Conservation (phyloP, 1,139 yeast genomes). For the Saccharomyces hybrid region DNA sequence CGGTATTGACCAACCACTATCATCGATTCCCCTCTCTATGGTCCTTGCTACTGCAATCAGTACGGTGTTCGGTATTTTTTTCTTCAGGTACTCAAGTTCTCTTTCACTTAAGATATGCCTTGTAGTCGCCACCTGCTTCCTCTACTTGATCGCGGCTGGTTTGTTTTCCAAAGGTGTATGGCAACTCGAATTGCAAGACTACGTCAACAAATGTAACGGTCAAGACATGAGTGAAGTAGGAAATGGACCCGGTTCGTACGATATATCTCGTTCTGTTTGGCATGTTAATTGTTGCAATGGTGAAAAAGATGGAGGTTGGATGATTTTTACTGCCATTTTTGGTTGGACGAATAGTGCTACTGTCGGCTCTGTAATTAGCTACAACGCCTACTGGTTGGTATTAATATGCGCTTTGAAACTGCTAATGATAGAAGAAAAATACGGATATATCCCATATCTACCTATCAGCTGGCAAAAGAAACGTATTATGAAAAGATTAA, state of each 20-base stretch:
- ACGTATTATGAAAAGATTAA: slow-evolving; percentile 44
- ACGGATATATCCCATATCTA: slow-evolving; percentile 51
- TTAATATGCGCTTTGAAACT: slow-evolving; percentile 48
- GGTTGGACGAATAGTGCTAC: slow-evolving; percentile 98
- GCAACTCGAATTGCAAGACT: slow-evolving; percentile 73
- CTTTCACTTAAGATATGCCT: slow-evolving; percentile 75
- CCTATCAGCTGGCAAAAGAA: slow-evolving; percentile 57
- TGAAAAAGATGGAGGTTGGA: slow-evolving; percentile 86
- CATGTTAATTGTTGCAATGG: slow-evolving; percentile 97
- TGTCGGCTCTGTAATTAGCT: slow-evolving; percentile 79
- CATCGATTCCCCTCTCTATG: slow-evolving; percentile 80
- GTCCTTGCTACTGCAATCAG: slow-evolving; percentile 66
- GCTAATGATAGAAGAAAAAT: slow-evolving; percentile 52
- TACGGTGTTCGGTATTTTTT: slow-evolving; percentile 50
- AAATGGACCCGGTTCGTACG: slow-evolving; percentile 91
- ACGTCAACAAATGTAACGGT: slow-evolving; percentile 62
- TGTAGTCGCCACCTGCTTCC: slow-evolving; percentile 74
- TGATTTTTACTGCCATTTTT: slow-evolving; percentile 79
- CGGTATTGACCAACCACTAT: slow-evolving; percentile 65
- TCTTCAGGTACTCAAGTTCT: slow-evolving; percentile 74
- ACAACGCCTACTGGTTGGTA: slow-evolving; percentile 66
- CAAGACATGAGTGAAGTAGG: slow-evolving; percentile 87
- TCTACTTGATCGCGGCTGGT: slow-evolving; percentile 84
- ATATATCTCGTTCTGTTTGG: slow-evolving; percentile 74
- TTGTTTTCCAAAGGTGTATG: slow-evolving; percentile 84